Evolutionary conservation across 495 filamentous ascomycete species (phyloP).

Genomic region (Evansstolkia leycettana): DNA sequence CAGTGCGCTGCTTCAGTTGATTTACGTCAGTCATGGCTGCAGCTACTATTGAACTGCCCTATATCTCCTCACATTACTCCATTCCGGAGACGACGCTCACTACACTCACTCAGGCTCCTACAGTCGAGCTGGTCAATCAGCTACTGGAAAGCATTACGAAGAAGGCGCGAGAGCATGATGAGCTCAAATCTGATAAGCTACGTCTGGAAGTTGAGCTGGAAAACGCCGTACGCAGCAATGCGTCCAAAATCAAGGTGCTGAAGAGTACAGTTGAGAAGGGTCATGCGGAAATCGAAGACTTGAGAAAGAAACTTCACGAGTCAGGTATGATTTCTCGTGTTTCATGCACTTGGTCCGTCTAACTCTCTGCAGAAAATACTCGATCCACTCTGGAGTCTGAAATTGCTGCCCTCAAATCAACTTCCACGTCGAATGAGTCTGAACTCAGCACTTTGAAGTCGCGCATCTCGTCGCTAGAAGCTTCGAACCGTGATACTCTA

Average conservation of each 20-base stretch:
- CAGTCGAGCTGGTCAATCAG: conserved; percentile 58
- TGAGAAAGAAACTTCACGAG: conserved; percentile 65
- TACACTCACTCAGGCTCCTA: conserved; percentile 57
- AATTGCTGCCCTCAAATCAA: conserved; percentile 64
- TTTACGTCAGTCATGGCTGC: conserved; percentile 52
- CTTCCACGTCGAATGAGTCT: conserved; percentile 59
- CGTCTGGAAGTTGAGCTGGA: conserved; percentile 86
- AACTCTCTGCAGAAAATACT: conserved; percentile 40
- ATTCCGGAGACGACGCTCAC: conserved; percentile 57
- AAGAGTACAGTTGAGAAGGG: conserved; percentile 72
- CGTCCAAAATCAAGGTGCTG: conserved; percentile 67
- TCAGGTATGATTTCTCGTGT: conserved; percentile 62
- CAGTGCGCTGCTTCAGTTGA: conserved; percentile 10
- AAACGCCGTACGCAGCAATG: conserved; percentile 66
- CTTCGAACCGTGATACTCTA: conserved; percentile 80
- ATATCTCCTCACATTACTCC: conserved; percentile 62
- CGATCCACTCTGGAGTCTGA: conserved; percentile 65
- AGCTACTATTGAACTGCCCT: conserved; percentile 59
- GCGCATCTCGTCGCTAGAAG: conserved; percentile 74
- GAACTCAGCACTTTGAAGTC: conserved; percentile 64
- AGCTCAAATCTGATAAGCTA: conserved; percentile 69
- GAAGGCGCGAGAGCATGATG: conserved; percentile 71
- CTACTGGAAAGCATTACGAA: conserved; percentile 54
- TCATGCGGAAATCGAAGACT: conserved; percentile 62
- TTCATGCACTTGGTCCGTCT: conserved; percentile 7